Evolutionary conservation across 208 protist genomes (phyloP).

Genomic region (Endotrypanum monterogeii): DNA sequence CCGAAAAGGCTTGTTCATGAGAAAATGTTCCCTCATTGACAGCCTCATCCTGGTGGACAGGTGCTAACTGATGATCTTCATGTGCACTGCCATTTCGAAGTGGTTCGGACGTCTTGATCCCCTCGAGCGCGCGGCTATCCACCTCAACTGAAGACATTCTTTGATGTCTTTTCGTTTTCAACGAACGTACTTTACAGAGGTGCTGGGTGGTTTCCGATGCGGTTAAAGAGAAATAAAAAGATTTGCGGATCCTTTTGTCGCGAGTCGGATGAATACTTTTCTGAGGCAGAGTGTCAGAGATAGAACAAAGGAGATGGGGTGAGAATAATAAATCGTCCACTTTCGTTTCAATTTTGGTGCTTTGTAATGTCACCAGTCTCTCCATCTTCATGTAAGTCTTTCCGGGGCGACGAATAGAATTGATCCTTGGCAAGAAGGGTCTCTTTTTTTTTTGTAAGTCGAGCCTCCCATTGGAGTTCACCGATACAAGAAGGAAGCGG

Average conservation of each 20-base stretch:
- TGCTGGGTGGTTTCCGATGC: background rate
- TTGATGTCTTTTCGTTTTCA: background rate
- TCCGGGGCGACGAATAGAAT: no score
- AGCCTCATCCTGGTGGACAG: background rate
- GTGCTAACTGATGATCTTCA: background rate
- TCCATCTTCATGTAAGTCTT: no score
- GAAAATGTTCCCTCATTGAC: conserved; percentile 6
- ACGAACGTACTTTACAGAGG: background rate
- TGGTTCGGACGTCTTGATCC: background rate
- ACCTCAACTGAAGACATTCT: conserved; percentile 17
- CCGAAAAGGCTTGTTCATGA: background rate
- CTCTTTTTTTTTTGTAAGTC: no score
- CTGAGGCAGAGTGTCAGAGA: no score
- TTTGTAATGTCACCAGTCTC: background rate
- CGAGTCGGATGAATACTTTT: no score
- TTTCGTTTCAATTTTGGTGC: background rate
- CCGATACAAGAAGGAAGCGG: background rate
- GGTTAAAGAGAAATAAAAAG: background rate
- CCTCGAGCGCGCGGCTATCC: conserved; percentile 13
- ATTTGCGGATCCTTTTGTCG: background rate
- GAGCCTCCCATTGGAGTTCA: background rate
- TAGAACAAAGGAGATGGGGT: no score
- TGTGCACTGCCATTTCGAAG: conserved; percentile 8
- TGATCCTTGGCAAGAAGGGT: no score
- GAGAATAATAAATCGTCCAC: no score